Conservation (phyloP, 352 stramenopile species). For the Plasmopara muralis region DNA sequence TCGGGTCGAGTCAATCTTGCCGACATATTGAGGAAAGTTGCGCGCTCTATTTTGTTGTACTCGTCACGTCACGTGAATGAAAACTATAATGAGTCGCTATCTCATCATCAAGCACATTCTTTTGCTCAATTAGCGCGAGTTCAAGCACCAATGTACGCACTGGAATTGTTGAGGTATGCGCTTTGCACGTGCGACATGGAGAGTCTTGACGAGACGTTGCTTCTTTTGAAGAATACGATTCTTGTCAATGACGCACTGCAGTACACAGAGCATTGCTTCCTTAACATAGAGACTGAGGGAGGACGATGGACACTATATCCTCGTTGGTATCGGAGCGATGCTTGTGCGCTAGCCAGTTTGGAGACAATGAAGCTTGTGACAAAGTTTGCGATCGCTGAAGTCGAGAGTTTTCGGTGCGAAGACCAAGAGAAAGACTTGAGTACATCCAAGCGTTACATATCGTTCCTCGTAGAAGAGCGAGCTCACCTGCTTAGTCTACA, state of each 20-base stretch:
- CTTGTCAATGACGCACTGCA: constrained; percentile 48
- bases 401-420: constrained; percentile 29
- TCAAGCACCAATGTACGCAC: constrained; percentile 44
- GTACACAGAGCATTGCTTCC: constrained; percentile 32
- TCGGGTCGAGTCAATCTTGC: constrained; percentile 2
- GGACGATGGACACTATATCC: constrained; percentile 33
- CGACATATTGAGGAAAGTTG: constrained; percentile 42
- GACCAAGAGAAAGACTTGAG: constrained; percentile 30
- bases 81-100: constrained; percentile 28
- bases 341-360: constrained; percentile 36
- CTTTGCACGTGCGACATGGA: constrained; percentile 53
- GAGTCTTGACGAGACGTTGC: constrained; percentile 51
- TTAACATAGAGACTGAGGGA: background rate
- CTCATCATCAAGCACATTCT: constrained; percentile 10
- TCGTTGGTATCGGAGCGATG: constrained; percentile 56
- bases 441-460: constrained; percentile 58
- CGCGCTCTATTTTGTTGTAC: constrained; percentile 52
- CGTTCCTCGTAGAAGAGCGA: constrained; percentile 59
- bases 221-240: constrained; percentile 50
- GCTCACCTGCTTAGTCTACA: constrained; percentile 60
- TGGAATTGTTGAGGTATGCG: constrained; percentile 55
- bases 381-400: constrained; percentile 53
- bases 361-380: constrained; percentile 55
- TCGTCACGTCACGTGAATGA: constrained; percentile 47
- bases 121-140: constrained; percentile 33